These are phyloP conservation scores for Penicillium sp. DNA, from an alignment of 2,329 filamentous ascomycete genomes.

Conservation along the genomic window DNA sequence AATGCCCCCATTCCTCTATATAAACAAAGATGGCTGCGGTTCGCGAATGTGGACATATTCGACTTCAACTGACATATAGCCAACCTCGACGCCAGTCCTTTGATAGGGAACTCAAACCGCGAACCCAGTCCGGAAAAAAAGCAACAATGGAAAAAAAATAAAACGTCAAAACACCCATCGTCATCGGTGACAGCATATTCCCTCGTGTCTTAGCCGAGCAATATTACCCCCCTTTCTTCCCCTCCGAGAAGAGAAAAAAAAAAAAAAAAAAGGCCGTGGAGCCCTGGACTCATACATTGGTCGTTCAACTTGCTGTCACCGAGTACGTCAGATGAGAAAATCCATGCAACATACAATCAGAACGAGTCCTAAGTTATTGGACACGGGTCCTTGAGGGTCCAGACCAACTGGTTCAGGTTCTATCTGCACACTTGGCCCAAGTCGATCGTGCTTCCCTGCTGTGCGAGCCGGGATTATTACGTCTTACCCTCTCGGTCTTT, in stretches of 20 bases:
- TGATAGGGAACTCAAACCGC: not conserved
- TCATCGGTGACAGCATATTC: conserved; percentile 26
- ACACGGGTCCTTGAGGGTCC: conserved; percentile 22
- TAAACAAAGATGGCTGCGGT: conserved; percentile 14
- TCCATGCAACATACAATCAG: conserved; percentile 12
- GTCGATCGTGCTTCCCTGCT: conserved; percentile 11
- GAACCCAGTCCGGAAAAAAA: not conserved
- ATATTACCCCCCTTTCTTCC: not conserved
- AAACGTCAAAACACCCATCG: conserved; percentile 12
- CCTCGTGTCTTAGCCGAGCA: conserved; percentile 8
- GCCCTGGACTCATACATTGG: not conserved
- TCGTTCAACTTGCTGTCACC: not conserved
- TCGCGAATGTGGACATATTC: not conserved
- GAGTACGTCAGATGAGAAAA: conserved; percentile 2
- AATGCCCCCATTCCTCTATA: conserved; percentile 14
- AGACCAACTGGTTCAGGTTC: conserved; percentile 14
- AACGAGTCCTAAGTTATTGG: not conserved
- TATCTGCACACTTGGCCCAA: conserved; percentile 3
- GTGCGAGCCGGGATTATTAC: conserved; percentile 1
- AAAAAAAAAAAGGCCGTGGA: not conserved
- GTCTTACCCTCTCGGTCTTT: not conserved
- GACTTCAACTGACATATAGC: not conserved
- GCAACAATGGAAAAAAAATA: not conserved
- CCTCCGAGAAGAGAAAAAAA: not conserved
- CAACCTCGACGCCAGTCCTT: not conserved